Percentiles rank a stretch among this genome's conserved stretches.
Conservation (phyloP, 441 rosid genomes). For the Pelargonium myrrhifolium region DNA sequence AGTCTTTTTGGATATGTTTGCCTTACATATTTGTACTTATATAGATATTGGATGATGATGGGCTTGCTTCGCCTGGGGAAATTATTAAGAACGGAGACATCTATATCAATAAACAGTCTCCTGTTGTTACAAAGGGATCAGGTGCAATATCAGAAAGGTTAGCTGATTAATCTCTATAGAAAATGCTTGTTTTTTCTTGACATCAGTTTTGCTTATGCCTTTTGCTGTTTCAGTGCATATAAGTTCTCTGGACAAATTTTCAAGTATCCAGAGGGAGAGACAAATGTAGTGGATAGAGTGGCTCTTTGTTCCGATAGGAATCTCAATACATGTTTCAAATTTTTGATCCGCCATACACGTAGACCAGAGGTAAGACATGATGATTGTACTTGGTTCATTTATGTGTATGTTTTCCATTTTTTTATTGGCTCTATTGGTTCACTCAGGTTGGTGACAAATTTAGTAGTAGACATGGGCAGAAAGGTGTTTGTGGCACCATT, state of each 20-base stretch:
- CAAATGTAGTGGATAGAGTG: slow-evolving; percentile 80
- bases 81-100: slow-evolving; percentile 60
- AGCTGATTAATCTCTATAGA: slow-evolving; percentile 15
- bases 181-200: neutral
- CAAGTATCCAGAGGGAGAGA: slow-evolving; percentile 78
- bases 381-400: slow-evolving; percentile 8
- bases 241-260: slow-evolving; percentile 40
- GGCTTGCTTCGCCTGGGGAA: slow-evolving; percentile 89
- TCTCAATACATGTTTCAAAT: slow-evolving; percentile 46
- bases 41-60: slow-evolving; percentile 79
- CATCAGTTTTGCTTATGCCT: slow-evolving; percentile 10
- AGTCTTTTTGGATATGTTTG: neutral
- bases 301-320: slow-evolving; percentile 56
- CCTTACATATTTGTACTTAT: slow-evolving; percentile 17
- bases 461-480: slow-evolving; percentile 97
- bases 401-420: slow-evolving; percentile 11
- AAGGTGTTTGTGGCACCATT: slow-evolving; percentile 95
- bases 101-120: slow-evolving; percentile 59
- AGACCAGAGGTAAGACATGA: slow-evolving; percentile 74
- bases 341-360: slow-evolving; percentile 81
- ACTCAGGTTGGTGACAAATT: slow-evolving; percentile 89
- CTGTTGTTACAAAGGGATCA: slow-evolving; percentile 38
- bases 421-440: slow-evolving; percentile 13
- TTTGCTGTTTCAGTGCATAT: slow-evolving; percentile 43
- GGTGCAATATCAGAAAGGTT: slow-evolving; percentile 43